Conservation (phyloP, 768 basidiomycete genomes). For the Xerocomus brunneocitrinus region DNA sequence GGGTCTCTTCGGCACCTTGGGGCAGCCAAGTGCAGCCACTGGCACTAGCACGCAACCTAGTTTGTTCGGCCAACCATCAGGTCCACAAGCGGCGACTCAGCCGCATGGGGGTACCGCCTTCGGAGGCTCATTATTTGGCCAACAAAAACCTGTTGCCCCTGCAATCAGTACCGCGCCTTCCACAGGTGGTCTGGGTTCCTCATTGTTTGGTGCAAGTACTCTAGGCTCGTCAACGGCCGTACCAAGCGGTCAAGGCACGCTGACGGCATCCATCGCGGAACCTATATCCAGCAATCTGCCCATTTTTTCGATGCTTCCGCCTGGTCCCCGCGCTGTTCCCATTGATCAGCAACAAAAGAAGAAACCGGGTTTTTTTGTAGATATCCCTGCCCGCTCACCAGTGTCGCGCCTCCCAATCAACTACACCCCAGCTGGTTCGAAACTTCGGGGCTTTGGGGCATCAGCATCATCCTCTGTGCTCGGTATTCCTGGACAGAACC, state of each 20-base stretch:
- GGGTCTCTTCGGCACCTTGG: slow-evolving; percentile 45
- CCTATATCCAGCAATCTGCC: slow-evolving; percentile 70
- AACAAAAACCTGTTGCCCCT: slow-evolving; percentile 46
- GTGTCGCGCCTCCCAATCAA: slow-evolving; percentile 59
- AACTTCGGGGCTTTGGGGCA: slow-evolving; percentile 61
- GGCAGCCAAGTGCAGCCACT: slow-evolving; percentile 36
- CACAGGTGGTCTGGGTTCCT: slow-evolving; percentile 32
- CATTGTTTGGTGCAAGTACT: slow-evolving; percentile 37
- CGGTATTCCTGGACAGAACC: slow-evolving; percentile 27
- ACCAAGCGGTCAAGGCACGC: slow-evolving; percentile 49
- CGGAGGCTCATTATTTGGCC: slow-evolving; percentile 45
- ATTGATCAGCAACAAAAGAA: slow-evolving; percentile 67
- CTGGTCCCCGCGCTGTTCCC: slow-evolving; percentile 59
- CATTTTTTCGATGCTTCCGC: slow-evolving; percentile 71
- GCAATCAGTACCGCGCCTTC: slow-evolving; percentile 42
- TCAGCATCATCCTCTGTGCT: slow-evolving; percentile 39
- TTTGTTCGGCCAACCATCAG: slow-evolving; percentile 52
- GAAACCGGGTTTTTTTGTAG: slow-evolving; percentile 73
- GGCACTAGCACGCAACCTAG: slow-evolving; percentile 27
- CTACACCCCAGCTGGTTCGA: slow-evolving; percentile 60
- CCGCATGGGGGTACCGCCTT: slow-evolving; percentile 35
- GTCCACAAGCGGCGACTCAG: slow-evolving; percentile 39
- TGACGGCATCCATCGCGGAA: slow-evolving; percentile 87
- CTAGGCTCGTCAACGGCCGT: slow-evolving; percentile 40
- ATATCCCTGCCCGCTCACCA: slow-evolving; percentile 68